phyloP scores from a whole-genome alignment of 495 filamentous ascomycete species.

The Tetracladium setigerum region DNA sequence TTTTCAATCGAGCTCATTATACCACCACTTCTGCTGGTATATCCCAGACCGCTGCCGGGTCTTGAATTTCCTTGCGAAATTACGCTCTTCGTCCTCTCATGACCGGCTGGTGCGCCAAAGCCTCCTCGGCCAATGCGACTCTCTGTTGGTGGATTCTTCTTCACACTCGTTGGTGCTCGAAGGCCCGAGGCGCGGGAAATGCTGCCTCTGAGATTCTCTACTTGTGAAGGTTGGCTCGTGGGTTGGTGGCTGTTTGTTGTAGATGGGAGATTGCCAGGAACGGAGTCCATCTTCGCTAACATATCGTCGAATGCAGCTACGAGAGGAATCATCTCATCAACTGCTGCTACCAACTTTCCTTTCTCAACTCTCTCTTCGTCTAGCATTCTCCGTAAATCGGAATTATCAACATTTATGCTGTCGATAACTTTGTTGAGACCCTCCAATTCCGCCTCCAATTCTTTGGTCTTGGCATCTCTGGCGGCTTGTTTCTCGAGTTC shows the following conservation, averaged over 20 bases:
- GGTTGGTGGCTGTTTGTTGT: background rate
- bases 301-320: slow-evolving; percentile 23
- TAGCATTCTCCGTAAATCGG: slow-evolving; percentile 52
- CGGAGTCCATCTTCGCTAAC: slow-evolving; percentile 13
- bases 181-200: slow-evolving; percentile 32
- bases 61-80: slow-evolving; percentile 10
- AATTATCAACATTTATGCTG: slow-evolving; percentile 57
- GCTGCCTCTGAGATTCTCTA: slow-evolving; percentile 19
- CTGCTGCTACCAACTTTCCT: slow-evolving; percentile 83
- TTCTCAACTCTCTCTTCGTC: slow-evolving; percentile 85
- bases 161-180: slow-evolving; percentile 29
- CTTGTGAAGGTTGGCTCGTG: background rate
- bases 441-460: slow-evolving; percentile 58
- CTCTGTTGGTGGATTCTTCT: slow-evolving; percentile 17
- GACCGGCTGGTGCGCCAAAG: slow-evolving; percentile 17
- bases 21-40: slow-evolving; percentile 34
- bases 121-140: slow-evolving; percentile 35
- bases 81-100: slow-evolving; percentile 36
- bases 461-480: slow-evolving; percentile 43
- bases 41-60: slow-evolving; percentile 31
- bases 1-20: slow-evolving; percentile 68
- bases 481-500: slow-evolving; percentile 42
- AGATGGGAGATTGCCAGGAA: background rate
- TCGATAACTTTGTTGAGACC: slow-evolving; percentile 62
- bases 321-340: slow-evolving; percentile 78